Evolutionary conservation across 2,329 filamentous ascomycete species (phyloP), one percentile per base, ranked within the genome.

Genomic region (Cladosporium halotolerans): DNA sequence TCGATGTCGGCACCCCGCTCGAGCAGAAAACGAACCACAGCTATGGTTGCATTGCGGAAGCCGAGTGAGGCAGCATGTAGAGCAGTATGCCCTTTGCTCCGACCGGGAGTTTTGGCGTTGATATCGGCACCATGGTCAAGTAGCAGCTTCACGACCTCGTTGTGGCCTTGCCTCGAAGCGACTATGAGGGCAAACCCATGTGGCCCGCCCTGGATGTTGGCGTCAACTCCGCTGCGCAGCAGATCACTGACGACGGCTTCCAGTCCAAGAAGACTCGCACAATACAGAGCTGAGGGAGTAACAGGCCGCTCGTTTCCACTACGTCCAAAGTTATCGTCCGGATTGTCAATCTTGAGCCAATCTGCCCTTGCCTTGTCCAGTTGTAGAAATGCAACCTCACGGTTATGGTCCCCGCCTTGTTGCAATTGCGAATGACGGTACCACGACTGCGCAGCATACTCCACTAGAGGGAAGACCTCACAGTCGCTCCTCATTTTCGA

Each of bases 121-220:
- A 61, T 55, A 47, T 58, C 36, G 10, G 55, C 58, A 8, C 55
- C 60, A 4, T 33, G 16, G 9, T 54, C 51, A 14, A 62, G 39
- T 23, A 63, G 56, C 14, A 62, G 18, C 36, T 61, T 42, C 11
- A 66, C 58, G 10, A 62, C 19, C 23, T 59, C 57, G 33, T 56
- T 53, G 41, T 57, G 38, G 4, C 57, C 62, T 34, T 28, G 34
- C 6, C 4, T 23, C 31, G 58, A 58, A 14, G 60, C 62, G 40
- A 46, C 53, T 10, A 55, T 55, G 5, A 63, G 52, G 7, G 63
- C 53, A 53, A 38, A 59, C 11, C 57, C 44, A 54, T 62, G 42
- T 31, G 46, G 16, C 28, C 54, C 55, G 28, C 39, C 41, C 34
- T 47, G 18, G 31, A 42, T n/a, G 44, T 55, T 36, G 34, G 50